A percentile compares a stretch with the other conserved stretches of the same genome.
Conservation (phyloP, 495 filamentous ascomycete genomes). For the Aspergillus incahuasiensis region DNA sequence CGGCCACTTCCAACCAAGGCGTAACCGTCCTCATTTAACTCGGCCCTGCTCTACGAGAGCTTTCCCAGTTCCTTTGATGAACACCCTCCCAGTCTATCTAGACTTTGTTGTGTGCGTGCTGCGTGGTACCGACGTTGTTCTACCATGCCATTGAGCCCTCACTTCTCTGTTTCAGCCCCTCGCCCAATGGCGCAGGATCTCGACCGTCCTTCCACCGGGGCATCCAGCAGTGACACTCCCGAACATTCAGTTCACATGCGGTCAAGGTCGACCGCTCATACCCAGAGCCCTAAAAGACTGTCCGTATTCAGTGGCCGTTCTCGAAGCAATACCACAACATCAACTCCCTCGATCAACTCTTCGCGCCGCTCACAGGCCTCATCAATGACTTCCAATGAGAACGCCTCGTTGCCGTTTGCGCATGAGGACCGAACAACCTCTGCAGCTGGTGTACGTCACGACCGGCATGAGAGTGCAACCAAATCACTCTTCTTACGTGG, state of each 20-base stretch:
- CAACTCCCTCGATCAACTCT: constrained; percentile 33
- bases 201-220: constrained; percentile 35
- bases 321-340: constrained; percentile 43
- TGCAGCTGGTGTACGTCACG: constrained; percentile 26
- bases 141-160: constrained; percentile 13
- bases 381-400: constrained; percentile 38
- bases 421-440: constrained; percentile 34
- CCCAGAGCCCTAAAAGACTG: constrained; percentile 38
- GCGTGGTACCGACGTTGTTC: constrained; percentile 1
- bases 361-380: constrained; percentile 37
- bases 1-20: constrained; percentile 12
- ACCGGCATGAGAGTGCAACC: constrained; percentile 37
- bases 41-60: background rate
- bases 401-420: constrained; percentile 18
- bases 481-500: constrained; percentile 44
- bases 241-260: constrained; percentile 38
- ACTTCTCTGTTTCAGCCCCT: constrained; percentile 10
- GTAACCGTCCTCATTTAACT: constrained; percentile 13
- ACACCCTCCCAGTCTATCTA: background rate
- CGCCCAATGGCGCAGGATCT: constrained; percentile 16
- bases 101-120: background rate
- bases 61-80: background rate
- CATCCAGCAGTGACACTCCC: constrained; percentile 33
- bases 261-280: constrained; percentile 39
- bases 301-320: constrained; percentile 43